These are phyloP conservation scores for Adansonia madagascariensis DNA, from an alignment of 441 rosid genomes.

Conservation along the genomic window DNA sequence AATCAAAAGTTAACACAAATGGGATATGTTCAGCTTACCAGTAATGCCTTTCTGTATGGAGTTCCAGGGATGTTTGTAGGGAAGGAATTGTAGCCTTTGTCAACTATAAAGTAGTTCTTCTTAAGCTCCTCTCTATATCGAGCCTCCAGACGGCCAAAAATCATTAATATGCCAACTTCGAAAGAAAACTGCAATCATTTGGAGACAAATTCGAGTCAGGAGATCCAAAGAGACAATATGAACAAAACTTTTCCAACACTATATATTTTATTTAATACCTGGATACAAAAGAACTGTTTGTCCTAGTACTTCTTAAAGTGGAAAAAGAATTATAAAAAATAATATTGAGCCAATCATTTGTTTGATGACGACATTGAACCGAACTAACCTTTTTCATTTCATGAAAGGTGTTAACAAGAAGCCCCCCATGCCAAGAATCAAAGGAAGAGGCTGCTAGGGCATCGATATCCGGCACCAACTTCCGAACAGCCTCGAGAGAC, in stretches of 20 bases:
- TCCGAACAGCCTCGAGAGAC: constrained; percentile 50
- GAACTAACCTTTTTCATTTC: constrained; percentile 63
- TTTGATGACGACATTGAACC: neutral
- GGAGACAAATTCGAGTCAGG: neutral
- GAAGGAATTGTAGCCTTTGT: constrained; percentile 67
- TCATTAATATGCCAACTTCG: constrained; percentile 61
- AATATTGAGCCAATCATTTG: neutral
- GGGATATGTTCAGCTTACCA: constrained; percentile 37
- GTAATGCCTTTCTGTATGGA: constrained; percentile 53
- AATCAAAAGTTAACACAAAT: neutral
- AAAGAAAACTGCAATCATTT: constrained; percentile 56
- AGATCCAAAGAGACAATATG: constrained; percentile 10
- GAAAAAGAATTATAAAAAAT: neutral
- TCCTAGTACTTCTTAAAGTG: neutral
- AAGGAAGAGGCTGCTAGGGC: constrained; percentile 51
- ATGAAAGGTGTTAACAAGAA: constrained; percentile 56
- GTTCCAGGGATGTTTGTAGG: constrained; percentile 64
- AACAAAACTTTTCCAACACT: neutral
- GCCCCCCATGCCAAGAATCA: constrained; percentile 54
- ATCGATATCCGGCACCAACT: constrained; percentile 60
- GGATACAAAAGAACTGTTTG: neutral
- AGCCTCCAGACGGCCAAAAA: constrained; percentile 59
- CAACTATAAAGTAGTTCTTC: constrained; percentile 53
- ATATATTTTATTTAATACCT: neutral
- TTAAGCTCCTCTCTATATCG: constrained; percentile 53